Evolutionary conservation across 768 basidiomycete species (phyloP).

Genomic region (Pulveroboletus sp.): DNA sequence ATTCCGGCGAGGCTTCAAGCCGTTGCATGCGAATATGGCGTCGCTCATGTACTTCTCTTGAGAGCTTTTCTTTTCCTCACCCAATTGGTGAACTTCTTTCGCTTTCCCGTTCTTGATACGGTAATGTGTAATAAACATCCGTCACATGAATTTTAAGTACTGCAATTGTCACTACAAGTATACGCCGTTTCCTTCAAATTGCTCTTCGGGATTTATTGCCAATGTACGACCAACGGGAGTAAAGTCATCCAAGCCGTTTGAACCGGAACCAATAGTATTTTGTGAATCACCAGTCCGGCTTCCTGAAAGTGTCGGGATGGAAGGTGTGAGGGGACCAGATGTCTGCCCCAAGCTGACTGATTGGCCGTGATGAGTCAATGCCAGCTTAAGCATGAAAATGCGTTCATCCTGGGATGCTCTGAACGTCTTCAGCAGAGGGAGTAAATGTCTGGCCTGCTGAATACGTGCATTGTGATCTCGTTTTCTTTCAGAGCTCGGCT

Average conservation of each 20-base stretch:
- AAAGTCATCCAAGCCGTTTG: constrained; percentile 16
- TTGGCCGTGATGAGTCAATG: constrained; percentile 61
- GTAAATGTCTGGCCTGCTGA: constrained; percentile 30
- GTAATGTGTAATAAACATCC: not conserved
- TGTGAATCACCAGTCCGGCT: constrained; percentile 1
- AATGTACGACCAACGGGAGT: not conserved
- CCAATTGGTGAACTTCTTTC: not conserved
- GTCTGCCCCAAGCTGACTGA: constrained; percentile 30
- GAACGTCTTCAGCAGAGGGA: constrained; percentile 13
- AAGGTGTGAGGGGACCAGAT: not conserved
- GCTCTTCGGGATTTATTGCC: constrained; percentile 1
- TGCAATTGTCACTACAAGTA: constrained; percentile 25
- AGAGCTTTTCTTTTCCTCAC: constrained; percentile 1
- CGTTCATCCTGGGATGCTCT: constrained; percentile 82
- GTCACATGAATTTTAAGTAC: not conserved
- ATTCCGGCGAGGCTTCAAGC: constrained; percentile 54
- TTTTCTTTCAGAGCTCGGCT: constrained; percentile 68
- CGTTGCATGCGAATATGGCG: constrained; percentile 49
- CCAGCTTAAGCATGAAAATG: constrained; percentile 64
- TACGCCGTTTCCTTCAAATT: constrained; percentile 20
- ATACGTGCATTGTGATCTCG: constrained; percentile 57
- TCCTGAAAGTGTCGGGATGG: not conserved
- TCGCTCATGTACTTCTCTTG: constrained; percentile 60
- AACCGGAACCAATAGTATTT: constrained; percentile 2
- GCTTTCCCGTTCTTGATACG: not conserved